Conservation (phyloP, 495 filamentous ascomycete genomes). For the Neurospora cerealis region DNA sequence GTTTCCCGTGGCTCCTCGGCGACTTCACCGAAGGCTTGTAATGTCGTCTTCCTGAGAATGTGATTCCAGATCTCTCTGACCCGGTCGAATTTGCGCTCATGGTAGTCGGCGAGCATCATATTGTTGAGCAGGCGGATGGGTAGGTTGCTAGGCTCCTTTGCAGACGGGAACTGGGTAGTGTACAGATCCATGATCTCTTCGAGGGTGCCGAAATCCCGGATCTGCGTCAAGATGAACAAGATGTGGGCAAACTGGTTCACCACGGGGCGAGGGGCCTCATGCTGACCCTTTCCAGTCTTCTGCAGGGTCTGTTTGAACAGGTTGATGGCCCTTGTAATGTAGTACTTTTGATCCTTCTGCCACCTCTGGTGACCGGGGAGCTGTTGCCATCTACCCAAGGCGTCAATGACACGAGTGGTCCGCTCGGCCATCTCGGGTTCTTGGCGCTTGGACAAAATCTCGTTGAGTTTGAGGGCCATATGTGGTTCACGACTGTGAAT, state of each 20-base stretch:
- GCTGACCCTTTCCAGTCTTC: slow-evolving; percentile 1
- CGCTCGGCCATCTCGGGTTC: slow-evolving; percentile 20
- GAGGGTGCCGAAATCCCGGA: slow-evolving; percentile 43
- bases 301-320: slow-evolving; percentile 12
- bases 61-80: slow-evolving; percentile 59
- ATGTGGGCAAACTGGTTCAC: slow-evolving; percentile 44
- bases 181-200: slow-evolving; percentile 49
- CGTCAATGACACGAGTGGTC: slow-evolving; percentile 24
- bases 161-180: slow-evolving; percentile 19
- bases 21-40: slow-evolving; percentile 22
- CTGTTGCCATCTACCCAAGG: slow-evolving; percentile 24
- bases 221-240: slow-evolving; percentile 50
- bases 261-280: slow-evolving; percentile 28
- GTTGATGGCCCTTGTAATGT: slow-evolving; percentile 19
- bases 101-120: slow-evolving; percentile 53
- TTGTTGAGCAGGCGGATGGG: slow-evolving; percentile 52
- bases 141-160: slow-evolving; percentile 10
- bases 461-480: slow-evolving; percentile 19
- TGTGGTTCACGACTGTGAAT: slow-evolving; percentile 26
- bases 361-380: slow-evolving; percentile 11
- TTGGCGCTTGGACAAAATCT: slow-evolving; percentile 23
- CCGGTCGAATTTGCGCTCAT: slow-evolving; percentile 43
- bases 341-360: slow-evolving; percentile 9
- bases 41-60: slow-evolving; percentile 40
- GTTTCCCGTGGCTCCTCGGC: neutral